A percentile compares a stretch with the other conserved stretches of the same genome.
Conservation (phyloP, 2,329 filamentous ascomycete genomes). For the Volutella citrinella region DNA sequence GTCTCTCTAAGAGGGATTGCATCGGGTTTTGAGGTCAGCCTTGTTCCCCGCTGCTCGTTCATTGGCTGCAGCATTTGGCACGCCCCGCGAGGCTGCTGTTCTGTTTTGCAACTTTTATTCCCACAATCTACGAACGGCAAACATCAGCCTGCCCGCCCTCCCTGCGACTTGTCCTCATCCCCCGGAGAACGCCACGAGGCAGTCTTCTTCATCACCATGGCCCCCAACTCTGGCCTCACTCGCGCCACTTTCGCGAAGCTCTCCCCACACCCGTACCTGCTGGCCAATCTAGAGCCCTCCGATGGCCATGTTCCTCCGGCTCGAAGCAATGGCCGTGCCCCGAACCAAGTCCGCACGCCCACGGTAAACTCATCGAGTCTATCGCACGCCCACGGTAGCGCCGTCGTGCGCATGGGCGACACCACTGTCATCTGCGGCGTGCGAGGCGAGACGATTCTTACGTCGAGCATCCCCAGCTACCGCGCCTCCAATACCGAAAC, state of each 20-base stretch:
- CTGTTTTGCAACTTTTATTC: conserved; percentile 24
- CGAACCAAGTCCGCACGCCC: conserved; percentile 67
- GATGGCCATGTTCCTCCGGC: conserved; percentile 46
- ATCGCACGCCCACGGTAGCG: conserved; percentile 85
- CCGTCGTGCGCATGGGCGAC: conserved; percentile 82
- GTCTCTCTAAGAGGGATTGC: too few relatives aligned
- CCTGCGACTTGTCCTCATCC: too few relatives aligned
- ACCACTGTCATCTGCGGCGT: conserved; percentile 95
- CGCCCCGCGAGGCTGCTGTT: conserved; percentile 19
- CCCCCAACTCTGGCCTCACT: conserved; percentile 40
- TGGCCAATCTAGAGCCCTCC: conserved; percentile 75
- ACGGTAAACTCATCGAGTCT: conserved; percentile 79
- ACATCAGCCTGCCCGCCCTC: background rate
- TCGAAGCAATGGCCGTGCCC: conserved; percentile 78
- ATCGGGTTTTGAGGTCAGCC: too few relatives aligned
- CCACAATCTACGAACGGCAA: conserved; percentile 1
- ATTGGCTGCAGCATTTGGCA: conserved; percentile 12
- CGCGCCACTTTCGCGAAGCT: conserved; percentile 82
- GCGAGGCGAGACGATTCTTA: conserved; percentile 77
- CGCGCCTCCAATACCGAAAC: conserved; percentile 40
- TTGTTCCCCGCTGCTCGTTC: conserved; percentile 5
- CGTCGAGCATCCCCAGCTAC: conserved; percentile 69
- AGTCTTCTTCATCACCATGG: conserved; percentile 21
- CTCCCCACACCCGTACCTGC: conserved; percentile 83
- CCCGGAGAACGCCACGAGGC: too few relatives aligned